Base-by-base conservation (phyloP, 768 basidiomycete genomes). In the Clitopilus passeckerianus region DNA sequence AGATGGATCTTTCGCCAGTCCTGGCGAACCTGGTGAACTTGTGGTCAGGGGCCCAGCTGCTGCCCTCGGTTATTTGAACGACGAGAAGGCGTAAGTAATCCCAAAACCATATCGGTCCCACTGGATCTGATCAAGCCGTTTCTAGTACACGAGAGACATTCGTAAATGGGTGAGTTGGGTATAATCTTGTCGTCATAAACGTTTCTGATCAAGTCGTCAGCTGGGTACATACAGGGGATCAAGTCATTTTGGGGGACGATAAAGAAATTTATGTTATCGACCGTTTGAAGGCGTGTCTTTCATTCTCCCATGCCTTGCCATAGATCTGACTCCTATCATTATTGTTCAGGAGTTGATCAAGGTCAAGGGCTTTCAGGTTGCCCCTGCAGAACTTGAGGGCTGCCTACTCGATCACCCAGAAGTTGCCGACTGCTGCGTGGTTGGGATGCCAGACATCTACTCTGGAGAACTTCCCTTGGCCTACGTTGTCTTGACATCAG, bases 391-490 rank as follows among this genome's bases (percentile, higher is more conserved):
- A 59, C 71, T 87, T 12, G 87, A 89, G 66, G 86, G 74, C 18
- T 72, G 72, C 56, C 65, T 78, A 6, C 65, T 77, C 15, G 68
- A 67, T 9, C 84, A 87, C 68, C 74, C 81, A 1, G 81, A 84
- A 63, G 75, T 88, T 20, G 71, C 74, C 1, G 88, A 88, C 60
- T 77, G 74, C 5, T 86, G 86, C 59, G 86, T 89, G 7, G 77
- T 89, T n/a, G 80, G 85, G 0, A 62, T 85, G 24, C 78, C 77
- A 4, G 81, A 90, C 63, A 83, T 84, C 0, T 84, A 78, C 53
- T 78, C 73, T 54, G 89, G 89, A 4, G 88, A 90, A 67, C 66
- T 86, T 2, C 88, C 88, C 0, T 66, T 85, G 59, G 89, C 86
- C 16, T 89, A 80, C 63, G 77, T 89, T 12, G 81, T 83, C 0